These are phyloP conservation scores for Aspergillus versicolor DNA, from an alignment of 2,329 filamentous ascomycete species.

Conservation along the genomic window DNA sequence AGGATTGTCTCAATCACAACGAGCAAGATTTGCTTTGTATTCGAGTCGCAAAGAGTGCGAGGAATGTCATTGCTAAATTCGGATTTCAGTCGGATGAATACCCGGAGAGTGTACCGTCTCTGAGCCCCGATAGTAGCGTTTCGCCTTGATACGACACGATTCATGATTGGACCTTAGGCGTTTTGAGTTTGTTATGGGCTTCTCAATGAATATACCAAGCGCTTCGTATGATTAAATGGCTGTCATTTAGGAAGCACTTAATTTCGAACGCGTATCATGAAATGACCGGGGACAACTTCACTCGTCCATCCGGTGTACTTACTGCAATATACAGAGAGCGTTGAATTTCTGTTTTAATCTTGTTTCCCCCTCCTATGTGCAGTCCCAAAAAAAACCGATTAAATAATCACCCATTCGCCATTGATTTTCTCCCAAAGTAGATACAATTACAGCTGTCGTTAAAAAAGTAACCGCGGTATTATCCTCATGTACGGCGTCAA, in stretches of 20 bases:
- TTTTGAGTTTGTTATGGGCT: neutral
- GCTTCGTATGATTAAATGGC: neutral
- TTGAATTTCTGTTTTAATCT: neutral
- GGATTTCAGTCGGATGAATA: slow-evolving; percentile 37
- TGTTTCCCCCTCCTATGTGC: neutral
- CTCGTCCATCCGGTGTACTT: neutral
- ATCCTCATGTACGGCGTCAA: slow-evolving; percentile 1
- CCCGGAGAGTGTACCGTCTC: slow-evolving; percentile 19
- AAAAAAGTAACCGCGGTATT: slow-evolving; percentile 9
- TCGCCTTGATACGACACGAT: neutral
- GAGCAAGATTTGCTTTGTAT: slow-evolving; percentile 36
- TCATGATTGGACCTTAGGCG: neutral
- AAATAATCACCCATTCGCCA: neutral
- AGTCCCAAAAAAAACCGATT: neutral
- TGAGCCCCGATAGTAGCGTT: neutral
- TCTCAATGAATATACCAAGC: neutral
- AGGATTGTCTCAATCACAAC: slow-evolving; percentile 7
- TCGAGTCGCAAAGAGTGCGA: slow-evolving; percentile 34
- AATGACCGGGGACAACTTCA: neutral
- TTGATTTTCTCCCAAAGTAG: neutral
- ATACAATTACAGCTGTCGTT: slow-evolving; percentile 5
- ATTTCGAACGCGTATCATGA: neutral
- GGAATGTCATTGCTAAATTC: slow-evolving; percentile 34
- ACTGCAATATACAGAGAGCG: neutral
- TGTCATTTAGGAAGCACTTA: neutral